Conservation (phyloP, 768 basidiomycete genomes). For the Hygrocybe coccinea region DNA sequence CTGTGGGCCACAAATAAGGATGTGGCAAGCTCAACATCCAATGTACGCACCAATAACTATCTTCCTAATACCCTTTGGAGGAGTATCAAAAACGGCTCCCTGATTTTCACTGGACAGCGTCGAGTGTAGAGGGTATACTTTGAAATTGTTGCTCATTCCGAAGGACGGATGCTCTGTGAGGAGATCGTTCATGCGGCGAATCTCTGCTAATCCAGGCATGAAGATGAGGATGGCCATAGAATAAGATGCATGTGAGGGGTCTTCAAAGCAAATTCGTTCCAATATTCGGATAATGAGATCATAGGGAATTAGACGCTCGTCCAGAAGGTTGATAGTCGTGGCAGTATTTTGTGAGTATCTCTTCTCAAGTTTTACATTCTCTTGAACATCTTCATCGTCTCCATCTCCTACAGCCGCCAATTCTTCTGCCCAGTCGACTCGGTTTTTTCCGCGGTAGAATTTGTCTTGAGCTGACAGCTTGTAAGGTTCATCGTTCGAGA, state of each 20-base stretch:
- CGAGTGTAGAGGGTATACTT: conserved; percentile 84
- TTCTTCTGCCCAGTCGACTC: conserved; percentile 80
- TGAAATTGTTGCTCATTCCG: conserved; percentile 55
- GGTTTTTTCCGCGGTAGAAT: conserved; percentile 55
- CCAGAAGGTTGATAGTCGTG: conserved; percentile 75
- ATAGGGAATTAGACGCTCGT: conserved; percentile 86
- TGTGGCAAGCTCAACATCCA: conserved; percentile 9
- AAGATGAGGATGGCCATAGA: conserved; percentile 86
- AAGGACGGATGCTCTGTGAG: conserved; percentile 72
- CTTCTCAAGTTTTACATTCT: conserved; percentile 58
- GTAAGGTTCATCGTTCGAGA: not conserved
- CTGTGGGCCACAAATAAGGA: conserved; percentile 32
- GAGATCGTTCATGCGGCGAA: conserved; percentile 80
- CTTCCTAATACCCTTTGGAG: conserved; percentile 75
- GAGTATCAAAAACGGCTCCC: conserved; percentile 83
- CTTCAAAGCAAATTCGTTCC: conserved; percentile 76
- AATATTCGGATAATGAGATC: conserved; percentile 82
- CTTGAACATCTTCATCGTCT: conserved; percentile 48
- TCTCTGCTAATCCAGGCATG: conserved; percentile 92
- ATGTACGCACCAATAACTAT: conserved; percentile 78
- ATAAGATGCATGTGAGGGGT: conserved; percentile 45
- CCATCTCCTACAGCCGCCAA: conserved; percentile 56
- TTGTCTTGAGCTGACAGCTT: conserved; percentile 51
- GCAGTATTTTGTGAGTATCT: conserved; percentile 75
- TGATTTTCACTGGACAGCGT: conserved; percentile 90